A percentile compares a stretch with the other conserved stretches of the same genome.
Conservation (phyloP, 257 asterid species). For the Solanum chiquidenum region DNA sequence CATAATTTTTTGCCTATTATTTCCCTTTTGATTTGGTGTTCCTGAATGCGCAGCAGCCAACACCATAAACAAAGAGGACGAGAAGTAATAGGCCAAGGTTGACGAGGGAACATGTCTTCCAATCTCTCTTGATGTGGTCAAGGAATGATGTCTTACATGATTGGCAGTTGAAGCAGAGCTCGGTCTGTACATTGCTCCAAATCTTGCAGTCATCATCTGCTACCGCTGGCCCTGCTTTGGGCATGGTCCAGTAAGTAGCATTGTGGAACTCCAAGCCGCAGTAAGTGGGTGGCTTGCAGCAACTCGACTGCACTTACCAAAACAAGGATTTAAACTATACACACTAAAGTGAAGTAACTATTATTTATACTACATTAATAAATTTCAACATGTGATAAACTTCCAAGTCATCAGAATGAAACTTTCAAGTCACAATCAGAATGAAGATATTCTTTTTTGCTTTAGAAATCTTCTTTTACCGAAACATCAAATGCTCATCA, state of each 20-base stretch:
- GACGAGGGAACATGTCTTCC: constrained; percentile 24
- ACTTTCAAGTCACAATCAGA: neutral
- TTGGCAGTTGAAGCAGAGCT: constrained; percentile 39
- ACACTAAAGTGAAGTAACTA: neutral
- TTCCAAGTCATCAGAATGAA: neutral
- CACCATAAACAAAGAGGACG: constrained; percentile 19
- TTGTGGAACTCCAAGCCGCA: constrained; percentile 35
- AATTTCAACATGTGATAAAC: neutral
- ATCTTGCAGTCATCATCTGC: constrained; percentile 29
- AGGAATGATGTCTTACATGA: constrained; percentile 33
- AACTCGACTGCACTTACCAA: constrained; percentile 34
- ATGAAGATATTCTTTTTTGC: neutral
- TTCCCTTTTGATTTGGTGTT: constrained; percentile 3
- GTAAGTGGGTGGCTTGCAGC: constrained; percentile 49
- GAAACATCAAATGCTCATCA: neutral
- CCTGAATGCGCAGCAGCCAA: constrained; percentile 49
- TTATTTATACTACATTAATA: neutral
- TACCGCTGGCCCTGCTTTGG: constrained; percentile 16
- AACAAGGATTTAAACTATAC: too few species aligned
- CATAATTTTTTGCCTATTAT: neutral
- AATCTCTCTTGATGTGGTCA: constrained; percentile 17
- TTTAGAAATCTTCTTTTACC: neutral
- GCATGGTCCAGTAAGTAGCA: constrained; percentile 32
- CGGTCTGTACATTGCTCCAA: constrained; percentile 34
- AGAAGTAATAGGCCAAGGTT: constrained; percentile 10